Evolutionary conservation across 2,329 filamentous ascomycete genomes (phyloP).

Genomic region (Hypocrella siamensis): DNA sequence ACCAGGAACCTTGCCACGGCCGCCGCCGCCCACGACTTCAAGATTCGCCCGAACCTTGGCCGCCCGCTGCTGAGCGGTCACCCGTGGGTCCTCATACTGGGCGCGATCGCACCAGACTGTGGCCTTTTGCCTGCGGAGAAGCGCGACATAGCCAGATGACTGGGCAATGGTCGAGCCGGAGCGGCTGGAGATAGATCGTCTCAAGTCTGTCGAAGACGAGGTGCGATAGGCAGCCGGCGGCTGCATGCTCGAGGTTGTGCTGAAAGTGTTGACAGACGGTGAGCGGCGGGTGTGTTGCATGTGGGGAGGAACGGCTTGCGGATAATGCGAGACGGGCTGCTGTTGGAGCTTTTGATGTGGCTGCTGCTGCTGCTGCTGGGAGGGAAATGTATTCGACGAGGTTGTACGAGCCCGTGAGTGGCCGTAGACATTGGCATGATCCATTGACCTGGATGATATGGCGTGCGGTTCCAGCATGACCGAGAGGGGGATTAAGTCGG

Average conservation of each 20-base stretch:
- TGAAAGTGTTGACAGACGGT: constrained; percentile 52
- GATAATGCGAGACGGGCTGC: constrained; percentile 2
- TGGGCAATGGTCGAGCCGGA: constrained; percentile 42
- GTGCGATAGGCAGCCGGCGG: constrained; percentile 42
- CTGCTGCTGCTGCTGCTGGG: constrained; percentile 13
- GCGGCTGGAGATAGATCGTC: constrained; percentile 68
- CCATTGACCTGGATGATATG: constrained; percentile 15
- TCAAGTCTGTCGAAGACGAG: constrained; percentile 41
- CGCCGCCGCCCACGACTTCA: constrained; percentile 61
- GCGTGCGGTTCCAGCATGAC: constrained; percentile 18
- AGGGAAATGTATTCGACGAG: constrained; percentile 37
- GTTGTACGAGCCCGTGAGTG: constrained; percentile 41
- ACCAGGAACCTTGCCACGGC: constrained; percentile 19
- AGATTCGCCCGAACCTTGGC: constrained; percentile 76
- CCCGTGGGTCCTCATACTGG: constrained; percentile 77
- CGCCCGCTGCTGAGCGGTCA: constrained; percentile 67
- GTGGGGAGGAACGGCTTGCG: constrained; percentile 3
- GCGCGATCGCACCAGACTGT: constrained; percentile 96
- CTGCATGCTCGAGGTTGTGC: constrained; percentile 53
- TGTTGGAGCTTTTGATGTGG: constrained; percentile 16
- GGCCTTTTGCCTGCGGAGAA: constrained; percentile 93
- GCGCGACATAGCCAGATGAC: constrained; percentile 72
- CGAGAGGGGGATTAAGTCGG: too few relatives aligned
- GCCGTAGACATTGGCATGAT: constrained; percentile 25
- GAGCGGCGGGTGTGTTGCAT: constrained; percentile 29